Evolutionary conservation across 768 basidiomycete genomes (phyloP).

Genomic region (Dentipellis fragilis): DNA sequence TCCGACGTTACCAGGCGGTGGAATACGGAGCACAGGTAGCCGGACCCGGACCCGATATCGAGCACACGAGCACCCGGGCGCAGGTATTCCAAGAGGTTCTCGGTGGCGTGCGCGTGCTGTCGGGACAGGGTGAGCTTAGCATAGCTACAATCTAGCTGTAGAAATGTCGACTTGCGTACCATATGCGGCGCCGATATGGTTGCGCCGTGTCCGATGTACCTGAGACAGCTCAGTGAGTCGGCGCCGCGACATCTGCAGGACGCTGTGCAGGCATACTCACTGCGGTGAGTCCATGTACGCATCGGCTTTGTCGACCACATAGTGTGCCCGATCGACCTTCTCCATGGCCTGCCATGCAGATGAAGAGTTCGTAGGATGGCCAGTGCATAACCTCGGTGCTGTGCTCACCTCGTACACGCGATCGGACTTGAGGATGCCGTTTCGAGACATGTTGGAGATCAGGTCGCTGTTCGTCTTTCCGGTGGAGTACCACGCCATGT

Average conservation of each 20-base stretch:
- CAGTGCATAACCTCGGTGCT: neutral
- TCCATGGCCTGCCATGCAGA: slow-evolving; percentile 29
- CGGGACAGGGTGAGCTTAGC: neutral
- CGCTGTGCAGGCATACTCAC: slow-evolving; percentile 14
- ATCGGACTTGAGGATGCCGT: slow-evolving; percentile 47
- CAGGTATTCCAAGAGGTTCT: slow-evolving; percentile 68
- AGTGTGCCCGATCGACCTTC: slow-evolving; percentile 36
- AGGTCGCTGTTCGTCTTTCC: slow-evolving; percentile 67
- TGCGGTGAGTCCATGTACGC: slow-evolving; percentile 47
- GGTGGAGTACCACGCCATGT: slow-evolving; percentile 78
- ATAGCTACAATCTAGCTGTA: neutral
- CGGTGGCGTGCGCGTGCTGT: slow-evolving; percentile 78
- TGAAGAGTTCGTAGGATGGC: neutral
- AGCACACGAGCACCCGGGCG: slow-evolving; percentile 65
- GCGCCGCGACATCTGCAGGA: neutral
- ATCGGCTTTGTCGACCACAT: slow-evolving; percentile 24
- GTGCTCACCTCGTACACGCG: slow-evolving; percentile 42
- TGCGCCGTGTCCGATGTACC: slow-evolving; percentile 69
- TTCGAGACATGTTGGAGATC: slow-evolving; percentile 49
- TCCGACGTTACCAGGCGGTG: slow-evolving; percentile 50
- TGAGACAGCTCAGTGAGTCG: neutral
- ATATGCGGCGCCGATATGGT: slow-evolving; percentile 98
- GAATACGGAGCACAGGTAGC: slow-evolving; percentile 77
- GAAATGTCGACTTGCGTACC: slow-evolving; percentile 30
- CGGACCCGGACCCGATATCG: slow-evolving; percentile 85